Evolutionary conservation across 106 monocot genomes (phyloP).

Genomic region (Dactylorhiza incarnata): DNA sequence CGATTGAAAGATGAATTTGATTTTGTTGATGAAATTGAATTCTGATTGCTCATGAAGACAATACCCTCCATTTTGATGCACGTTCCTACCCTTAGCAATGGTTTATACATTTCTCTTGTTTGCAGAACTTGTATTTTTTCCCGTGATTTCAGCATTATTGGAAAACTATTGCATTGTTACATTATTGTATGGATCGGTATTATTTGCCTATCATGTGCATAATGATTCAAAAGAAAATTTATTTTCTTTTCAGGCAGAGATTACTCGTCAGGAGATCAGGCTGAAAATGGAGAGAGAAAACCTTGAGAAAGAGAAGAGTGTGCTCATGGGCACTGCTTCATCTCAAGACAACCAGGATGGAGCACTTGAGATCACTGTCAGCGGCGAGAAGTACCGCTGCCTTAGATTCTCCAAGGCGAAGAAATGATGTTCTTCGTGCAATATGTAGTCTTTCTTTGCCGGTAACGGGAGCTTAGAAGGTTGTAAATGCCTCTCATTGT

Average conservation of each 20-base stretch:
- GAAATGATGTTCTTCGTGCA: slow-evolving; percentile 14
- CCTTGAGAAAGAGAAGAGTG: slow-evolving; percentile 29
- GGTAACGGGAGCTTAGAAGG: neutral
- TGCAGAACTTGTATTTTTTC: neutral
- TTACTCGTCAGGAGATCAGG: slow-evolving; percentile 21
- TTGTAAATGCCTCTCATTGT: neutral
- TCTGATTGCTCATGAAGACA: neutral
- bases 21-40: neutral
- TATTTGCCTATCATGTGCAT: neutral
- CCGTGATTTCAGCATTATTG: neutral
- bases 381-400: slow-evolving; percentile 26
- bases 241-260: slow-evolving; percentile 18
- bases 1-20: neutral
- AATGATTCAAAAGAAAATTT: neutral
- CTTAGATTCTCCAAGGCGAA: slow-evolving; percentile 27
- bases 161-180: neutral
- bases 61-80: neutral
- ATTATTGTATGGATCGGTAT: neutral
- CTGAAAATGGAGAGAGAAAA: slow-evolving; percentile 29
- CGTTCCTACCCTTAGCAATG: neutral
- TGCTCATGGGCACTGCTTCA: slow-evolving; percentile 29
- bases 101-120: neutral
- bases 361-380: slow-evolving; percentile 27
- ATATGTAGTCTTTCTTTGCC: neutral
- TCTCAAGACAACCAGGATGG: slow-evolving; percentile 28